phyloP scores from a whole-genome alignment of 2,329 filamentous ascomycete species.

The Talaromyces sp. region DNA sequence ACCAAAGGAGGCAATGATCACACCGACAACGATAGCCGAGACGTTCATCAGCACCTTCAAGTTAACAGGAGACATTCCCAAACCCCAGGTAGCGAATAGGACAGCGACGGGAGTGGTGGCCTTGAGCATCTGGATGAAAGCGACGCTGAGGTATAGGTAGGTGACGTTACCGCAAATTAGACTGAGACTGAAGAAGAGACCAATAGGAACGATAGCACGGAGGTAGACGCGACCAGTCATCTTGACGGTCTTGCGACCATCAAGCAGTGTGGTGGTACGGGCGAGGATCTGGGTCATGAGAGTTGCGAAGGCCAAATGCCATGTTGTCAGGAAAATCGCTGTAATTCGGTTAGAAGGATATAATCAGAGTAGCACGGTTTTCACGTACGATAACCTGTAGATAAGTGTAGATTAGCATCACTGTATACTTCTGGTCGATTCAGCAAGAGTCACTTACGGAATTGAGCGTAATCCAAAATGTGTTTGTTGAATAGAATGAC shows the following conservation, averaged over 20 bases:
- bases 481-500: constrained; percentile 99
- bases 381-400: constrained; percentile 46
- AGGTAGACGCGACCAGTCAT: constrained; percentile 95
- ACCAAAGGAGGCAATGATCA: constrained; percentile 88
- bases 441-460: constrained; percentile 57
- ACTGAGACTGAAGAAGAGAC: constrained; percentile 91
- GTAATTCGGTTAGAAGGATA: constrained; percentile 20
- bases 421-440: constrained; percentile 5
- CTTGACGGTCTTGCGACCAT: constrained; percentile 92
- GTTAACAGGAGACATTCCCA: constrained; percentile 80
- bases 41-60: constrained; percentile 88
- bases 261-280: constrained; percentile 81
- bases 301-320: constrained; percentile 90
- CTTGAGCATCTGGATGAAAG: constrained; percentile 99
- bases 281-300: constrained; percentile 92
- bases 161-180: constrained; percentile 95
- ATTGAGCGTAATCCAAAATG: constrained; percentile 80
- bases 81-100: constrained; percentile 80
- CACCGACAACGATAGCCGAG: constrained; percentile 88
- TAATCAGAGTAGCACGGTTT: not conserved
- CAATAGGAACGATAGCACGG: constrained; percentile 89
- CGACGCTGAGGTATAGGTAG: constrained; percentile 90
- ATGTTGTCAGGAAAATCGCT: constrained; percentile 77
- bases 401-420: constrained; percentile 10
- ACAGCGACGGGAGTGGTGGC: constrained; percentile 94